Evolutionary conservation across 1,284 basidiomycete genomes (phyloP), one percentile per base, ranked within the genome.

Genomic region (Marasmius tenuissimus): DNA sequence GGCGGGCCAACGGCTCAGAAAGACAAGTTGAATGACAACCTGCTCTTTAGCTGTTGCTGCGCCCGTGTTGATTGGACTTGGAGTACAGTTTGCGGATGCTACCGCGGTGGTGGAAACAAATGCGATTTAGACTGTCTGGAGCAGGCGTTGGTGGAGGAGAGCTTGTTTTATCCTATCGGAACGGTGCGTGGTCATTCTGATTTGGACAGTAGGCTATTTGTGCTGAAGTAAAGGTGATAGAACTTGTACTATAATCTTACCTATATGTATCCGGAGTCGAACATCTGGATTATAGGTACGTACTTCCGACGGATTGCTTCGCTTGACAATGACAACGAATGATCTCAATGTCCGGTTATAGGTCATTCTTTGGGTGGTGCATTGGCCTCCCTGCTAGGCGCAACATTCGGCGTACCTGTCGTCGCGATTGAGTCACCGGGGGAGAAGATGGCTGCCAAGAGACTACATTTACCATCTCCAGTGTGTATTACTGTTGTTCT

Each of bases 41-140:
- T 99, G n/a, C 78, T 98, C 59, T 99, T 98, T 76, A 92, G 95
- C 59, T 99, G 97, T 76, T 99, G 97, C 77, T 99, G 97, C 74
- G 97, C 97, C 0, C 82, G 88, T 18, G 87, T 99, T 27, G 94
- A 94, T 71, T 97, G 94, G 87, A 89, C 93, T 5, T 99, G 97
- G 97, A 88, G 91, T 48, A 86, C 95, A 0, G 97, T 98, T 5
- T 99, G 97, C 74, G 93, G 89, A 62, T 99, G 97, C 75, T 93
- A 92, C 75, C 81, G 87, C 2, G 88, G 92, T 16, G 86, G 88
- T 2, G 91, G 88, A 82, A 89, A 47, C 5, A 47, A 90, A 68
- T 99, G 97, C 75, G 86, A 94, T 67, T 83, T 90, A 71, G 80
- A 85, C 33, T 99, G 97, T 72, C 70, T 98, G 53, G 93, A 95